Evolutionary conservation across 2,329 filamentous ascomycete species (phyloP).

Genomic region (Trichoderma aggressivum): DNA sequence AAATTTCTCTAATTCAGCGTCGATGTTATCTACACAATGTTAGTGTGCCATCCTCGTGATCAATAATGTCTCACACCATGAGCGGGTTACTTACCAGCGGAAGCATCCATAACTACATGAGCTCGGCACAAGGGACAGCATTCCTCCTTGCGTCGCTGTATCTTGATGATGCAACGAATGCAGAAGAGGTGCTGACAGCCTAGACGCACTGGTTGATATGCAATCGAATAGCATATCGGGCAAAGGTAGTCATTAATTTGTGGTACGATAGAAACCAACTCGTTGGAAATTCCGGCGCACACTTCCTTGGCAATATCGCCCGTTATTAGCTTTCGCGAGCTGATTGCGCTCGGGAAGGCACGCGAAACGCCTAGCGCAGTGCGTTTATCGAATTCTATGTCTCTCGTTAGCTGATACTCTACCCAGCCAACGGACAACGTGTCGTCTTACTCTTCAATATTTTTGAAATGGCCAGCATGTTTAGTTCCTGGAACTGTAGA

Average conservation of each 20-base stretch:
- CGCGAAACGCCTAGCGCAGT: constrained; percentile 69
- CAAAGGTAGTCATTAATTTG: constrained; percentile 83
- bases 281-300: constrained; percentile 68
- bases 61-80: background rate
- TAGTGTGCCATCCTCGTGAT: background rate
- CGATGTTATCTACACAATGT: constrained; percentile 57
- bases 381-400: constrained; percentile 79
- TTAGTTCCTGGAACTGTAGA: constrained; percentile 81
- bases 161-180: constrained; percentile 76
- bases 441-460: constrained; percentile 75
- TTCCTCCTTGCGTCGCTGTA: constrained; percentile 67
- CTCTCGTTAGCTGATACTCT: background rate
- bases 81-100: constrained; percentile 50
- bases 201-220: constrained; percentile 77
- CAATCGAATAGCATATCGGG: constrained; percentile 73
- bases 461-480: constrained; percentile 72
- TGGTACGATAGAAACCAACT: constrained; percentile 70
- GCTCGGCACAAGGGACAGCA: constrained; percentile 75
- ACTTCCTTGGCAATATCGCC: constrained; percentile 70
- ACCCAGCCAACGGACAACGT: background rate
- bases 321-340: constrained; percentile 59
- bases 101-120: constrained; percentile 67
- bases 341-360: constrained; percentile 57
- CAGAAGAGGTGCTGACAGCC: constrained; percentile 77
- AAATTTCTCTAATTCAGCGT: constrained; percentile 64